Evolutionary conservation across 2,329 filamentous ascomycete species (phyloP).

Genomic region (Cadophora sp.): DNA sequence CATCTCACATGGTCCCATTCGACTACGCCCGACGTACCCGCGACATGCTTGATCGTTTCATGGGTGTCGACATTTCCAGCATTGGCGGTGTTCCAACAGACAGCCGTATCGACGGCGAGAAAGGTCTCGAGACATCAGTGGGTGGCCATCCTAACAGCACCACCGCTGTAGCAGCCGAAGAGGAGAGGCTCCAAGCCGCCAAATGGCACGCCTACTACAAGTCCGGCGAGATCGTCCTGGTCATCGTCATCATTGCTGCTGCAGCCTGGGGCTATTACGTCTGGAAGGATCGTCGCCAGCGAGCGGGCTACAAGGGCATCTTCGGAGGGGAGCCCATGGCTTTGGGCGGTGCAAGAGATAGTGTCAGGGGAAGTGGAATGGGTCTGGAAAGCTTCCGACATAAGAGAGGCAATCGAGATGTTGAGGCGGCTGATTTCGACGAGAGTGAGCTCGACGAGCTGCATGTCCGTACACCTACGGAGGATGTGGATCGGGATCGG

Average conservation of each 20-base stretch:
- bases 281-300: slow-evolving; percentile 66
- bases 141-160: slow-evolving; percentile 73
- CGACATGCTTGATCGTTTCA: slow-evolving; percentile 98
- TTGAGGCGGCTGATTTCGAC: slow-evolving; percentile 70
- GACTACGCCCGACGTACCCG: slow-evolving; percentile 85
- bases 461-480: slow-evolving; percentile 48
- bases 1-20: slow-evolving; percentile 98
- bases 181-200: slow-evolving; percentile 68
- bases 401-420: slow-evolving; percentile 56
- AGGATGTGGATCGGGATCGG: slow-evolving; percentile 51
- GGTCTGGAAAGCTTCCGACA: slow-evolving; percentile 56
- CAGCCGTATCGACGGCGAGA: slow-evolving; percentile 73
- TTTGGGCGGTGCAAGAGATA: slow-evolving; percentile 39
- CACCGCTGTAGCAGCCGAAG: slow-evolving; percentile 66
- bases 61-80: slow-evolving; percentile 87
- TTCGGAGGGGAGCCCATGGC: slow-evolving; percentile 44
- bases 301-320: slow-evolving; percentile 58
- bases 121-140: slow-evolving; percentile 69
- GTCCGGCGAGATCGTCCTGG: slow-evolving; percentile 72
- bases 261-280: slow-evolving; percentile 68
- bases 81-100: slow-evolving; percentile 79
- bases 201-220: slow-evolving; percentile 76
- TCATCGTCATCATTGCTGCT: slow-evolving; percentile 70
- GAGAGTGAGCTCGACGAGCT: slow-evolving; percentile 70
- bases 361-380: slow-evolving; percentile 40